phyloP scores from a whole-genome alignment of 176 grass and related monocot genomes.

The Aegilops sharonensis region DNA sequence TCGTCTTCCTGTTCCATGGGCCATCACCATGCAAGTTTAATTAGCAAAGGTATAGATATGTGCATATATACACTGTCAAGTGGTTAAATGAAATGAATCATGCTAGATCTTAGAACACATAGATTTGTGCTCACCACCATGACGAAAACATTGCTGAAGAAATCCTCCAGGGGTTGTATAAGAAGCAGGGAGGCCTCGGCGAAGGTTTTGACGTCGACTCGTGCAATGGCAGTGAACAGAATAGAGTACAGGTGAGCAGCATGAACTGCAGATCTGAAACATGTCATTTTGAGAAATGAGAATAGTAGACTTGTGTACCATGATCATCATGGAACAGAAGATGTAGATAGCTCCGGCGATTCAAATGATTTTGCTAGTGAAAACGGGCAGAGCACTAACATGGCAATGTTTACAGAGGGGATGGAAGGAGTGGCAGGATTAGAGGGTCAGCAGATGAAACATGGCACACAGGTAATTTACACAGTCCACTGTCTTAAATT shows the following conservation, averaged over 20 bases:
- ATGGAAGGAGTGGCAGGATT: no score
- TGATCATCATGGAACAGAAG: neutral
- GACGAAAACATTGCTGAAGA: conserved; percentile 89
- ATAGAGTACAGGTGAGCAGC: neutral
- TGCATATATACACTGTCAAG: neutral
- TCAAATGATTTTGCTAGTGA: no score
- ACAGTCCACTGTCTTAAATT: no score
- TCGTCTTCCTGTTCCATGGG: conserved; percentile 62
- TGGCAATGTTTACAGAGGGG: no score
- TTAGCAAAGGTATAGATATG: neutral
- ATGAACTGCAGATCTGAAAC: neutral
- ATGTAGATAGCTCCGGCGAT: no score
- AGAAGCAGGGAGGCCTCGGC: conserved; percentile 59
- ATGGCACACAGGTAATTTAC: no score
- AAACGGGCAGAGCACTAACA: no score
- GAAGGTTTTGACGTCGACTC: conserved; percentile 64
- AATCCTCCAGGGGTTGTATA: conserved; percentile 71
- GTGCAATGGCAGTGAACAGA: conserved; percentile 31
- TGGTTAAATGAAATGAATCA: neutral
- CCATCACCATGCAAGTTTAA: neutral
- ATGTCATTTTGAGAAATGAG: neutral
- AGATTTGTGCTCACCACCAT: conserved; percentile 68
- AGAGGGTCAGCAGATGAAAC: no score
- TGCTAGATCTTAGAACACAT: neutral
- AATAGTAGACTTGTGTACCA: conserved; percentile 40